Base-by-base conservation (phyloP, 23 red algal genomes). In the Gracilaria domingensis region DNA sequence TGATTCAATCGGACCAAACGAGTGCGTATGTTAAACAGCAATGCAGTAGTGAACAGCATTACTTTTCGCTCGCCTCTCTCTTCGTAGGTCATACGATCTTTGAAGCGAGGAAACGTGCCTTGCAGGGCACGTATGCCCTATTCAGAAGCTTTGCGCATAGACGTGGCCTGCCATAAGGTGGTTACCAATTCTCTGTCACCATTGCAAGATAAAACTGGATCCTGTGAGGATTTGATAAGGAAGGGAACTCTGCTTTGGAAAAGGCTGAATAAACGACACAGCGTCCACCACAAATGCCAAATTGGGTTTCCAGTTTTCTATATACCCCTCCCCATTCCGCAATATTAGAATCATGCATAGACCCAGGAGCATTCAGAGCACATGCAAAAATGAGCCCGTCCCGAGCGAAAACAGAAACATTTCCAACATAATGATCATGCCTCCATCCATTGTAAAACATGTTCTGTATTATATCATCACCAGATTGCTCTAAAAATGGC, bases 361-460 rank as follows among this genome's bases (percentile, higher is more conserved):
- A 88, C 0, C 66, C 42, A 17, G 84, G 66, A 30, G 64, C 84
- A 37, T 88, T 85, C 1, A 85, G 14, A 8, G 62, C 81, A 33
- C 34, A 37, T 21, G 81, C 81, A 45, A 70, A 50, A 20, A 85
- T 69, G 12, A 37, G 20, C 14, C 81, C 81, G 24, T 23, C 47
- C 4, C 58, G 81, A 35, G 62, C 56, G 39, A 85, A 85, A 24
- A 65, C 62, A 9, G 69, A 50, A 49, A 85, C 20, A 24, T 70
- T 67, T 0, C 44, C 39, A 5, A 85, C 81, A 26, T 69, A 85
- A 39, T 85, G 81, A 8, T 85, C 57, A 8, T 70, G 57, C 12
- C 14, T 69, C 58, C 81, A 85, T 12, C 56, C 81, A 66, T 85
- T 85, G 40, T 66, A 4, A 64, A 85, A 85, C 14, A 85, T 85